Conservation (phyloP, 164 flowering plant genomes). For the Tinospora cordifolia region DNA sequence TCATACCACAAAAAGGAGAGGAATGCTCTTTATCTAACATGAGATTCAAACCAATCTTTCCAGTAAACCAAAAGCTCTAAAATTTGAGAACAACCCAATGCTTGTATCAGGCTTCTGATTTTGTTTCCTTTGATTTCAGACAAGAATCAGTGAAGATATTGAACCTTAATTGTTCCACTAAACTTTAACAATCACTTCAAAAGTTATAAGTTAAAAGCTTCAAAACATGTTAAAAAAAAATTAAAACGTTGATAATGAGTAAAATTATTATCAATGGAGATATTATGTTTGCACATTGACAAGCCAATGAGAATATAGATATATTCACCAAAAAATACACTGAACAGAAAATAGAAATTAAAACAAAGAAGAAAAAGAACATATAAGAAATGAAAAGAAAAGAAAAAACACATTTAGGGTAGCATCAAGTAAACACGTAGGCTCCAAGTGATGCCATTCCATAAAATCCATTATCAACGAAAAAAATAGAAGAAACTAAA, state of each 20-base stretch:
- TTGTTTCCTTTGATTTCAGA: neutral
- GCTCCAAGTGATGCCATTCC: neutral
- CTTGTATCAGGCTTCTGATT: neutral
- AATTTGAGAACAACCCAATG: neutral
- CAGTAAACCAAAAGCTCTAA: slow-evolving; percentile 1
- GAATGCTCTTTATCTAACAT: neutral
- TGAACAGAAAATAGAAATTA: neutral
- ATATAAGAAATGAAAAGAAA: too few relatives aligned
- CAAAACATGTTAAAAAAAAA: neutral
- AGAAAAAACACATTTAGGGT: neutral
- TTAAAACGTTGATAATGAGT: neutral
- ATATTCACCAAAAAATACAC: neutral
- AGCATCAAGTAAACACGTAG: neutral
- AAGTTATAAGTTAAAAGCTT: neutral
- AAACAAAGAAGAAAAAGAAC: too few relatives aligned
- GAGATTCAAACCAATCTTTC: neutral
- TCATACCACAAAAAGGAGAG: neutral
- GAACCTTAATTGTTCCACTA: neutral
- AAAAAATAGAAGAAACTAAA: neutral
- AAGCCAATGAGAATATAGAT: neutral
- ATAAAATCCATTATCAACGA: neutral
- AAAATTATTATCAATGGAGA: neutral
- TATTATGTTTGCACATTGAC: too few relatives aligned
- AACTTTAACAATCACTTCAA: neutral
- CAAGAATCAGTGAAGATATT: neutral